Evolutionary conservation across 148 eudicot species (phyloP), one percentile per base, ranked within the genome.

Genomic region (Arctostaphylos glauca): DNA sequence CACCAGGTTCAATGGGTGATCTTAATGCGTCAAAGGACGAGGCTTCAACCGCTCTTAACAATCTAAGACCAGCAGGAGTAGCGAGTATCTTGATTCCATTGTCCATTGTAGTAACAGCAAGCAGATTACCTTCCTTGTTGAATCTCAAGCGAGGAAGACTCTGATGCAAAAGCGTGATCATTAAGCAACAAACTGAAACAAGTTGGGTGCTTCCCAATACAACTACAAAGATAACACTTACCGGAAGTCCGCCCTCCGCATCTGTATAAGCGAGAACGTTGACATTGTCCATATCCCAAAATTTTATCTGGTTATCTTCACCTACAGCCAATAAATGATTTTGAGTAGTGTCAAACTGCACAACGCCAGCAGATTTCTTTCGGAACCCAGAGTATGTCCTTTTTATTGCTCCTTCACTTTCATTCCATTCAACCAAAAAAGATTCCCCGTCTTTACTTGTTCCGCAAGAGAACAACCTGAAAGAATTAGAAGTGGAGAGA

Each of bases 401-500:
- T 88, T 91, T 95, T 83, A 94, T 92, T 54, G 96, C 92, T 44
- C 98, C 98, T 91, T 95, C 98, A 80, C 93, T 94, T 86, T 95
- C 98, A 87, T 95, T 95, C 98, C 98, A 95, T 86, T 95, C 98
- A 72, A 95, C 98, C 81, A 95, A 87, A 84, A 81, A 89, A 56
- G 96, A 91, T 8, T 95, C 98, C 77, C 98, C 98, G 56, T 95
- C 98, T 88, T 95, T 94, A 81, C 95, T 91, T 43, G 98, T 94
- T 82, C 98, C 98, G 87, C 98, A 95, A 5, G 98, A 95, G 91
- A 95, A 95, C 81, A 95, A 82, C 84, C 98, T 95, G 86, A 82
- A 54, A 70, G 50, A 21, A 21, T 60, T 18, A 50, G 12, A 38
- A 60, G 60, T 38, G 25, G 19, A 60, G 15, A 81, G 14, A 54